Evolutionary conservation across 225 moss, liverwort and hornwort species (phyloP).

Genomic region (Ulota crispa): DNA sequence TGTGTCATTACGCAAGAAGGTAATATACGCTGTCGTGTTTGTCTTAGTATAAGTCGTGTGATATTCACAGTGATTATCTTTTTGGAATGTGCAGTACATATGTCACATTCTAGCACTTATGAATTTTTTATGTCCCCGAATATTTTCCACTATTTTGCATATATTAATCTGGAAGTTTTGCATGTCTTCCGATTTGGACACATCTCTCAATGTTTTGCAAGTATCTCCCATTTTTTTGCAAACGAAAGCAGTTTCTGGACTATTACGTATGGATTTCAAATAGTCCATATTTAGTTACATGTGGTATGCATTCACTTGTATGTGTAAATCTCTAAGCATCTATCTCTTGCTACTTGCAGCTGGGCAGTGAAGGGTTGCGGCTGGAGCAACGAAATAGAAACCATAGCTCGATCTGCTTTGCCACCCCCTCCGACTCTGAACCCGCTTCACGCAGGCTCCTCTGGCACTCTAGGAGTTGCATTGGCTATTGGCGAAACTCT

Average conservation of each 20-base stretch:
- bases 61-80: background rate
- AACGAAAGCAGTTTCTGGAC: too few relatives aligned
- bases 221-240: too few relatives aligned
- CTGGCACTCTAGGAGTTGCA: constrained; percentile 43
- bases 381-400: constrained; percentile 72
- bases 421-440: constrained; percentile 42
- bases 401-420: constrained; percentile 68
- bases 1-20: constrained; percentile 86
- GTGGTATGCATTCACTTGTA: too few relatives aligned
- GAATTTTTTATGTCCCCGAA: too few relatives aligned
- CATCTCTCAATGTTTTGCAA: too few relatives aligned
- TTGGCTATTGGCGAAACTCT: constrained; percentile 67
- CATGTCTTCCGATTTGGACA: too few relatives aligned
- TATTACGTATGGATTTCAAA: too few relatives aligned
- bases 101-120: too few relatives aligned
- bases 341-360: constrained; percentile 40
- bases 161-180: too few relatives aligned
- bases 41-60: background rate
- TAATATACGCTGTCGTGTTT: constrained; percentile 1
- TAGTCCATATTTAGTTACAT: too few relatives aligned
- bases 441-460: constrained; percentile 28
- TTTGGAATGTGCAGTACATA: background rate
- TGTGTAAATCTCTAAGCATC: background rate
- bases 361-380: constrained; percentile 91
- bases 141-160: too few relatives aligned